Conservation (phyloP, 305 asterid genomes). For the Nicotiana rustica region DNA sequence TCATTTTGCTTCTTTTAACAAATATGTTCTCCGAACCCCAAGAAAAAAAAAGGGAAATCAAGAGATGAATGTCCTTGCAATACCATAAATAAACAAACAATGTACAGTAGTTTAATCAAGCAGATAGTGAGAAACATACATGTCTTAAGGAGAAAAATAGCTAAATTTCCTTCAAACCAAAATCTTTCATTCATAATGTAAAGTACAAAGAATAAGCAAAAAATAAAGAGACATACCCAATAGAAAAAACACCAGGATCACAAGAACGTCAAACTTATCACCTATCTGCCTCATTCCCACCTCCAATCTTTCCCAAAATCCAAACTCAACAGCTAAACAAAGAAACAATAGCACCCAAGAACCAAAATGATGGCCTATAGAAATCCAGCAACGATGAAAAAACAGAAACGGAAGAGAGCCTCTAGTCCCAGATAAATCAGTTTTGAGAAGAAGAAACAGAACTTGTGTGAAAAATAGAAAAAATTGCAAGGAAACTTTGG, state of each 20-base stretch:
- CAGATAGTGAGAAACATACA: conserved; percentile 26
- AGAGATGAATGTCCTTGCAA: conserved; percentile 12
- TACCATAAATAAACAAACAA: neutral
- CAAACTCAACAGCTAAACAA: neutral
- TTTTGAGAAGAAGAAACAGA: no score
- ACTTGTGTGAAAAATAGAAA: no score
- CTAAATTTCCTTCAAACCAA: neutral
- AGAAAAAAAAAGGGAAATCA: neutral
- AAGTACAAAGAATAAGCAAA: neutral
- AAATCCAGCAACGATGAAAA: no score
- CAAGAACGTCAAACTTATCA: conserved; percentile 44
- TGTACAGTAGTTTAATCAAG: neutral
- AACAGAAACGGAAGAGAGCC: no score
- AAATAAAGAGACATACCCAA: conserved; percentile 56
- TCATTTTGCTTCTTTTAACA: conserved; percentile 5
- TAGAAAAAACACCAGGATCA: conserved; percentile 57
- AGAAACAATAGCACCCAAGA: no score
- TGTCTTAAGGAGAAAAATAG: neutral
- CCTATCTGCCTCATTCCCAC: conserved; percentile 54
- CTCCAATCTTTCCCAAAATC: conserved; percentile 27
- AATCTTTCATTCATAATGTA: neutral
- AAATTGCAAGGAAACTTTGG: no score
- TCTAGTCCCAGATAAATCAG: no score
- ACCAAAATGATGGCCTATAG: no score
- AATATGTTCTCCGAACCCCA: neutral